Evolutionary conservation across 495 filamentous ascomycete species (phyloP).

Genomic region (Poronia punctata): DNA sequence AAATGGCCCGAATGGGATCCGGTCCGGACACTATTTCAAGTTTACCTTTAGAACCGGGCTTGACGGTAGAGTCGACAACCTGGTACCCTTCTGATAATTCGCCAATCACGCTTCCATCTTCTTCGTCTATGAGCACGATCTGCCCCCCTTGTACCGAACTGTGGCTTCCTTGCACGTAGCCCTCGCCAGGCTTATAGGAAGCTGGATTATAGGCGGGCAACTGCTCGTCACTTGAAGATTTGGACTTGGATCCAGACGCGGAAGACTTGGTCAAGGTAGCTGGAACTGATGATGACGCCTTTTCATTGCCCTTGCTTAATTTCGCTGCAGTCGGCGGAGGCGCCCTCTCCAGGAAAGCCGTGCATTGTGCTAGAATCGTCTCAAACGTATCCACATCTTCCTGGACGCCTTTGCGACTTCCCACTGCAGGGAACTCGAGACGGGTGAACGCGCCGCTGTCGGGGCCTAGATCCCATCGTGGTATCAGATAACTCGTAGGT

Average conservation of each 20-base stretch:
- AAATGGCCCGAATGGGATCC: neutral
- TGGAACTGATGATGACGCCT: constrained; percentile 34
- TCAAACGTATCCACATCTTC: constrained; percentile 96
- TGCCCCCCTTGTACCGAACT: constrained; percentile 51
- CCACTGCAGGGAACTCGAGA: constrained; percentile 76
- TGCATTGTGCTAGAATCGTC: constrained; percentile 92
- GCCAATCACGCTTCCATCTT: constrained; percentile 90
- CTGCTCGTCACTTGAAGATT: constrained; percentile 30
- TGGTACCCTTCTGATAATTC: constrained; percentile 79
- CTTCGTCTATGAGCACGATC: constrained; percentile 93
- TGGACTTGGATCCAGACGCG: constrained; percentile 35
- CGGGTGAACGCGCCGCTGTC: constrained; percentile 84
- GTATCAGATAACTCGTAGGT: constrained; percentile 81
- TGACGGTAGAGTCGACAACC: constrained; percentile 65
- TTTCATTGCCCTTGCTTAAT: constrained; percentile 46
- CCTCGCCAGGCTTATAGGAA: constrained; percentile 71
- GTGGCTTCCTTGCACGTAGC: constrained; percentile 52
- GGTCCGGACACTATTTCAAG: neutral
- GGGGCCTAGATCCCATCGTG: constrained; percentile 83
- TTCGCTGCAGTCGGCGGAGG: constrained; percentile 45
- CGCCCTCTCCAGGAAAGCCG: constrained; percentile 80
- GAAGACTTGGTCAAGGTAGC: constrained; percentile 33
- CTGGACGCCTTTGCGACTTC: constrained; percentile 62
- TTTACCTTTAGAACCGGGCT: constrained; percentile 81
- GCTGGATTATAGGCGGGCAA: constrained; percentile 70